Evolutionary conservation across 2,329 filamentous ascomycete genomes (phyloP).

Genomic region (Dactylellina drechsleri): DNA sequence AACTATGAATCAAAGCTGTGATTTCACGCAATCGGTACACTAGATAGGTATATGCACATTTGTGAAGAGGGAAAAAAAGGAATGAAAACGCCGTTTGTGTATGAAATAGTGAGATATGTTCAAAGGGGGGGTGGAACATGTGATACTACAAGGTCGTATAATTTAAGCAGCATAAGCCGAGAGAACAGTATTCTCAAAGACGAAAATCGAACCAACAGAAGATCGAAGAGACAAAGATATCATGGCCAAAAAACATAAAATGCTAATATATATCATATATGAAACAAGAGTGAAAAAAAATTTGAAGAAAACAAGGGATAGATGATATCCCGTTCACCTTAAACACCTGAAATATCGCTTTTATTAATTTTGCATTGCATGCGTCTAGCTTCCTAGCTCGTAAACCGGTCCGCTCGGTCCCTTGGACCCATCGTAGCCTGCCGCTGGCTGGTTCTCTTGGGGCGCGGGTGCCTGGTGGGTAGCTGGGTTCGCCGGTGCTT

Average conservation of each 20-base stretch:
- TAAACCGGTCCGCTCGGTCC: slow-evolving; percentile 48
- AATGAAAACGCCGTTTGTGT: neutral
- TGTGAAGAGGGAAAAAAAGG: neutral
- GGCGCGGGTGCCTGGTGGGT: slow-evolving; percentile 21
- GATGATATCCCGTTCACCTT: neutral
- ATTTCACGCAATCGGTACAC: too few relatives aligned
- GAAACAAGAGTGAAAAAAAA: too few relatives aligned
- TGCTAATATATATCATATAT: too few relatives aligned
- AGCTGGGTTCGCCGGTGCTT: slow-evolving; percentile 38
- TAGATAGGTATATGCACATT: neutral
- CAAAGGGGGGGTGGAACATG: neutral
- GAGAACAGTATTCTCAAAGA: too few relatives aligned
- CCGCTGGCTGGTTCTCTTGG: slow-evolving; percentile 16
- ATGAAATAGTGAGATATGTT: slow-evolving; percentile 4
- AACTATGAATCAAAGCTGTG: too few relatives aligned
- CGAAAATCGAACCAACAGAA: too few relatives aligned
- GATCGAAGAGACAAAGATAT: neutral
- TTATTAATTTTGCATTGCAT: neutral
- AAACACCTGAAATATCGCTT: slow-evolving; percentile 9
- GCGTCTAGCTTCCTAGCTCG: slow-evolving; percentile 35
- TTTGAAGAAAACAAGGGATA: neutral
- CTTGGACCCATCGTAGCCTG: slow-evolving; percentile 30
- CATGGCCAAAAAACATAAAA: slow-evolving; percentile 1
- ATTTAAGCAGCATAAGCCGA: too few relatives aligned
- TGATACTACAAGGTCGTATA: too few relatives aligned